Conservation (phyloP, 495 filamentous ascomycete species). For the Penicillium odoratum region DNA sequence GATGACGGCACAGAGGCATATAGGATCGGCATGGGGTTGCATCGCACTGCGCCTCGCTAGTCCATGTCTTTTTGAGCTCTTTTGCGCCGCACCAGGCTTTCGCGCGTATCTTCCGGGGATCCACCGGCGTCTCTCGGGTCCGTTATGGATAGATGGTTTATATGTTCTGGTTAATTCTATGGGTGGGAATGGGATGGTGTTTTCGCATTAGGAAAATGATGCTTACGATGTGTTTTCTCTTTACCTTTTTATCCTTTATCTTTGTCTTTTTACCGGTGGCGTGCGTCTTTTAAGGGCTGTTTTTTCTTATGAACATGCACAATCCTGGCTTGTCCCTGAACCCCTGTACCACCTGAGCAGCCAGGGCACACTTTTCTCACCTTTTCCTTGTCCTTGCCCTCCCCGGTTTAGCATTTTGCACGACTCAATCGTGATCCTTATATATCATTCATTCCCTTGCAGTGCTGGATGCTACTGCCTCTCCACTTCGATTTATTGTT, state of each 20-base stretch:
- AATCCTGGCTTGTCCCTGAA: not conserved
- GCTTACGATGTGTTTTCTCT: conserved; percentile 24
- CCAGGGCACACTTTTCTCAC: not conserved
- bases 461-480: conserved; percentile 32
- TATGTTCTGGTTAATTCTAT: conserved; percentile 33
- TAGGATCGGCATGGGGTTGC: conserved; percentile 56
- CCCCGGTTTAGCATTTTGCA: conserved; percentile 17
- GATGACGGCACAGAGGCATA: conserved; percentile 95
- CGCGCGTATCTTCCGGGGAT: conserved; percentile 9
- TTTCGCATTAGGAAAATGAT: conserved; percentile 28
- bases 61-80: conserved; percentile 20
- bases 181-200: conserved; percentile 29
- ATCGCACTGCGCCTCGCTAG: conserved; percentile 28
- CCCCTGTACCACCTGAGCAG: not conserved
- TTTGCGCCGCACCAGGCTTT: conserved; percentile 15
- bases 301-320: conserved; percentile 9
- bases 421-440: conserved; percentile 19
- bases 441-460: conserved; percentile 21
- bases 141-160: conserved; percentile 36
- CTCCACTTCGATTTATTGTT: conserved; percentile 7
- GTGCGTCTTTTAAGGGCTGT: conserved; percentile 4
- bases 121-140: conserved; percentile 30
- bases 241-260: conserved; percentile 15
- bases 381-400: not conserved
- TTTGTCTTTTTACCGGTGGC: conserved; percentile 6